Evolutionary conservation across 2,329 filamentous ascomycete genomes (phyloP), one percentile per base, ranked within the genome.

Genomic region (Xylaria sp.): DNA sequence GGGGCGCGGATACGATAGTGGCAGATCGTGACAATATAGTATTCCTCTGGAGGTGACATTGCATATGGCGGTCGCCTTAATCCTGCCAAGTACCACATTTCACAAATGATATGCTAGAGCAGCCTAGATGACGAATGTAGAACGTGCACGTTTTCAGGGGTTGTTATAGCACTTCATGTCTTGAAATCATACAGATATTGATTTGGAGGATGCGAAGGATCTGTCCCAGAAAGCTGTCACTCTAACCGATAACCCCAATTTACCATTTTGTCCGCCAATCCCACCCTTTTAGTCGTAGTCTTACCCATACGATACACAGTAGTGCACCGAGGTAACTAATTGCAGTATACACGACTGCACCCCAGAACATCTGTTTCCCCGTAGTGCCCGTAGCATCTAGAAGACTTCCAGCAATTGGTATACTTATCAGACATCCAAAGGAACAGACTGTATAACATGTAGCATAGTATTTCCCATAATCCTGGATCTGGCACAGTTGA

Each of bases 391-490:
- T 66, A 23, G 54, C 53, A 38, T 63, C 59, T 20, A 66, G 38
- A 20, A 66, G 64, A 46, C 64, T 62, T 28, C 64, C 59, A 26
- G 64, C 64, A 58, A 66, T 66, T 10, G 64, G 64, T 10, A 66
- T 62, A 26, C 64, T 66, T 20, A 62, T 66, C 17, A 66, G n/a
- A 31, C 64, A 66, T 13, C 64, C 59, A 1, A 62, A 51, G 4
- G 64, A 66, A 31, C 59, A 66, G 46, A 66, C 42, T 4, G 59
- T 66, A 51, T 66, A 66, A 28, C 58, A 66, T 9, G 64, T 62
- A 17, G 64, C 64, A 28, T 61, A 66, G 6, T 66, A 66, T 51
- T 66, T 66, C 7, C 49, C 64, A 17, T 66, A 66, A 11, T 66
- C 59, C 11, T 61, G 59, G 3, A 66, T 66, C 20, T 57, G 51